phyloP scores from a whole-genome alignment of 148 eudicot genomes.

The Silene uniflora region DNA sequence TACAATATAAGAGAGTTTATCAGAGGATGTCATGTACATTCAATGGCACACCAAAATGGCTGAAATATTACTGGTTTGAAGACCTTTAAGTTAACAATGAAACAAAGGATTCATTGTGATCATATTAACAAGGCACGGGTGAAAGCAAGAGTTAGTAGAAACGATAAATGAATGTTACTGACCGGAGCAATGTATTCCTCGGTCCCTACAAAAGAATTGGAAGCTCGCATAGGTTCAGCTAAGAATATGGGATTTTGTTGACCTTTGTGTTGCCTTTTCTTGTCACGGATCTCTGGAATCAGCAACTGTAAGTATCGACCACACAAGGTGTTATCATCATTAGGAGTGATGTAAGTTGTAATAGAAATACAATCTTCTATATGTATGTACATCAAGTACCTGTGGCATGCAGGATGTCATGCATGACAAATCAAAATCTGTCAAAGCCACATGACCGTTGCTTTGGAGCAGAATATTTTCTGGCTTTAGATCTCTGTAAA shows the following conservation, averaged over 20 bases:
- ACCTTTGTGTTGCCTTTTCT: slow-evolving; percentile 61
- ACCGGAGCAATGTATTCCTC: slow-evolving; percentile 99
- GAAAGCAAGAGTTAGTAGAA: background rate
- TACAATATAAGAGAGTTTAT: slow-evolving; percentile 20
- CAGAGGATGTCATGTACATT: slow-evolving; percentile 12
- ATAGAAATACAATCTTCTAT: background rate
- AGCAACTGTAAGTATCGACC: slow-evolving; percentile 49
- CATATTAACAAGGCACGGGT: too few relatives aligned
- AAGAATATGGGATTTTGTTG: slow-evolving; percentile 77
- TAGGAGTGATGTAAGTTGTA: background rate
- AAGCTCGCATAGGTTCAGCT: slow-evolving; percentile 97
- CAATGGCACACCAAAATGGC: background rate
- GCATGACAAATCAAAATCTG: slow-evolving; percentile 97
- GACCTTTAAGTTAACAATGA: background rate
- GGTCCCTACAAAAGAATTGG: slow-evolving; percentile 98
- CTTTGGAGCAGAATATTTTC: slow-evolving; percentile 86
- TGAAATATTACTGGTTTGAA: background rate
- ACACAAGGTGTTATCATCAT: background rate
- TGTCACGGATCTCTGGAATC: slow-evolving; percentile 52
- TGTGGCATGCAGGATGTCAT: slow-evolving; percentile 98
- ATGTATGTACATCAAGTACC: slow-evolving; percentile 36
- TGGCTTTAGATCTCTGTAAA: slow-evolving; percentile 94
- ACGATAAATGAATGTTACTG: slow-evolving; percentile 18
- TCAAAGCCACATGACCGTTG: slow-evolving; percentile 77
- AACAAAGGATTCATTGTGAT: background rate